Conservation (phyloP, 1,284 basidiomycete species). For the Cutaneotrichosporon dermatis region DNA sequence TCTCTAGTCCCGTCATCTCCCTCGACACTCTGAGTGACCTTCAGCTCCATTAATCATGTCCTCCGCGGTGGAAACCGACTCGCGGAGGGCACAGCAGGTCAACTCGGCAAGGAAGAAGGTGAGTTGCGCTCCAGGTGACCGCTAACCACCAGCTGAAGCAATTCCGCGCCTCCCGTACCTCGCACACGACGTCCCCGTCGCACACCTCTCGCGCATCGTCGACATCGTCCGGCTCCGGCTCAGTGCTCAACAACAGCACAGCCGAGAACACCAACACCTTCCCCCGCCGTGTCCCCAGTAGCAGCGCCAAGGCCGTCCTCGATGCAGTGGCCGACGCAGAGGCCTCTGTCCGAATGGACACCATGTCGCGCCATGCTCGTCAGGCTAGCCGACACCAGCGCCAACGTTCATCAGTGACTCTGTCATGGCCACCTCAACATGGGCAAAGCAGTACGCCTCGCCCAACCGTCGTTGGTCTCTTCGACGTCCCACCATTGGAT, state of each 20-base stretch:
- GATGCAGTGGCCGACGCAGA: neutral
- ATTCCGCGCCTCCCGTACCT: slow-evolving; percentile 37
- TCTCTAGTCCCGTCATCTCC: too few species aligned
- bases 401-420: slow-evolving; percentile 17
- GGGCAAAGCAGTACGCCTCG: slow-evolving; percentile 1
- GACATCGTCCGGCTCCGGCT: slow-evolving; percentile 11
- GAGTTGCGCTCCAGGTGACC: slow-evolving; percentile 4
- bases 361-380: slow-evolving; percentile 7
- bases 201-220: slow-evolving; percentile 17
- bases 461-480: slow-evolving; percentile 10
- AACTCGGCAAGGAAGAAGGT: slow-evolving; percentile 41
- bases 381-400: slow-evolving; percentile 15
- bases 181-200: slow-evolving; percentile 3
- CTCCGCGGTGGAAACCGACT: slow-evolving; percentile 14
- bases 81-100: slow-evolving; percentile 31
- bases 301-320: slow-evolving; percentile 2
- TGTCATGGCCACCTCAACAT: slow-evolving; percentile 12
- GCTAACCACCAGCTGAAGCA: slow-evolving; percentile 30
- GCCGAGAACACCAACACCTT: slow-evolving; percentile 1
- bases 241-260: neutral
- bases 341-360: neutral
- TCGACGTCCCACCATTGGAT: slow-evolving; percentile 13
- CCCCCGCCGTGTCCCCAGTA: slow-evolving; percentile 7
- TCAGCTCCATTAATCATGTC: neutral
- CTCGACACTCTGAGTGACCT: too few species aligned